Conservation (phyloP, 345 rosid genomes). For the Camelina neglecta region DNA sequence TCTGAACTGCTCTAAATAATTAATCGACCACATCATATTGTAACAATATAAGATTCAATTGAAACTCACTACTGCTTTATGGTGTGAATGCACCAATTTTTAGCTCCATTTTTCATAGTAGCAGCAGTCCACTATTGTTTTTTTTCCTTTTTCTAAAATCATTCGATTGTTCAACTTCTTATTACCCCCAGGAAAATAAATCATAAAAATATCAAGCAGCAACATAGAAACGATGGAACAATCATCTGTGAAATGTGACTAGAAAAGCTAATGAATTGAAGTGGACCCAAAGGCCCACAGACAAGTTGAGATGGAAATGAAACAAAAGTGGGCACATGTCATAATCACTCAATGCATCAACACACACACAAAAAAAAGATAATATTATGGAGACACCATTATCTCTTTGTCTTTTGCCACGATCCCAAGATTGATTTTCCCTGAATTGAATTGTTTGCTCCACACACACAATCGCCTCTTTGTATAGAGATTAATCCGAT, state of each 20-base stretch:
- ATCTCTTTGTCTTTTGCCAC: constrained; percentile 31
- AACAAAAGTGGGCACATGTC: constrained; percentile 32
- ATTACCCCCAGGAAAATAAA: too few species aligned
- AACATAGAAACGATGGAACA: constrained; percentile 26
- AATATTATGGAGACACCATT: constrained; percentile 27
- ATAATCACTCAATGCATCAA: constrained; percentile 24
- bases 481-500: not conserved
- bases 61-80: not conserved
- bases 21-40: not conserved
- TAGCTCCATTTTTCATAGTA: not conserved
- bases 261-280: constrained; percentile 25
- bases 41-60: not conserved
- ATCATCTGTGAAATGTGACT: constrained; percentile 32
- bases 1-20: not conserved
- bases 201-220: not conserved
- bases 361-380: not conserved
- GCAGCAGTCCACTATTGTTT: not conserved
- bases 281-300: constrained; percentile 8
- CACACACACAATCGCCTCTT: not conserved
- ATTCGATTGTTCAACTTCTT: not conserved
- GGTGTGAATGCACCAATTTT: not conserved
- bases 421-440: constrained; percentile 21
- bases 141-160: not conserved
- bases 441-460: not conserved
- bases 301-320: constrained; percentile 34